Evolutionary conservation across 441 rosid species (phyloP), one percentile per base, ranked within the genome.

Genomic region (Mallotus repandus): DNA sequence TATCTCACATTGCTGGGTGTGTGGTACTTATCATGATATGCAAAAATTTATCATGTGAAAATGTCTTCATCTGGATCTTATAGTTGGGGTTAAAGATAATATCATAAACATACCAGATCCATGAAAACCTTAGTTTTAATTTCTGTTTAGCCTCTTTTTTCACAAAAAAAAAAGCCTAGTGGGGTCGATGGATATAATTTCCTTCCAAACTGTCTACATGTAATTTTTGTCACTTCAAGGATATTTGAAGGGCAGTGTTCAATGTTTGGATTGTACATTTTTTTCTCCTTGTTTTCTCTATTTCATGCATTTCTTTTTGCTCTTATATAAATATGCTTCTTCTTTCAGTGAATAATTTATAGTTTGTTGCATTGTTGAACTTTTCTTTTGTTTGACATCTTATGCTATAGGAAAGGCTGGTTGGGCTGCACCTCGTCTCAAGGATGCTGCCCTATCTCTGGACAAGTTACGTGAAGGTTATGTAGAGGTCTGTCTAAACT

Each of bases 401-500:
- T 72, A 3, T 71, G 70, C 70, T 78, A 62, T 79, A 95, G 98
- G 99, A 63, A 90, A 86, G 77, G 76, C 84, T 64, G 99, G 99
- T 72, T 91, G 95, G 93, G 98, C 99, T 64, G 98, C 99, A 29
- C 99, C 99, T 45, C 97, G 98, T 74, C 95, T 95, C 66, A 95
- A 93, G 91, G 99, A 93, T 87, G 99, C 99, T 76, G 85, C 86
- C 38, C 77, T 95, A 78, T 91, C 99, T 61, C 70, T 85, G 68
- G 98, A 91, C 80, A 93, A 85, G 82, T 76, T 95, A 72, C 97
- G 98, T 0, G 99, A 95, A 86, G 78, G 94, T 79, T 95, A 93
- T 84, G 73, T 89, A 63, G 98, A 95, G 99, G 99, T 93, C 68
- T 54, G 72, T 71, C 49, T 16, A 32, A 62, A 41, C 63, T 59